Evolutionary conservation across 441 rosid species (phyloP), one percentile per base, ranked within the genome.

Genomic region (Brassica balearica): DNA sequence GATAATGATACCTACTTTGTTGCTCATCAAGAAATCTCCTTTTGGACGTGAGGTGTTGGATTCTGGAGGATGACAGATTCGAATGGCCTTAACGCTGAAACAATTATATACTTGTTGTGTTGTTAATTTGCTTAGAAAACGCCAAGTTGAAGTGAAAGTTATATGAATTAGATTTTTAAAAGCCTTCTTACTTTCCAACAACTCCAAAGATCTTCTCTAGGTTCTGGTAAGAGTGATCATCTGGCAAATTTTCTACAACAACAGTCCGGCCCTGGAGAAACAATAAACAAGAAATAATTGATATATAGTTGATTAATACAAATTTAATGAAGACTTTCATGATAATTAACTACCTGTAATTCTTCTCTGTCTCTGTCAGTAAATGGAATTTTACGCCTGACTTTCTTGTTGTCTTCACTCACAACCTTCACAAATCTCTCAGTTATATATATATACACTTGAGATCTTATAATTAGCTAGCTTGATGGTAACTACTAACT

Each of bases 171-270:
- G 15, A 65, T 22, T n/a, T 74, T 56, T 20, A 56, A 56, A 56
- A 53, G 59, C 11, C 66, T 51, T 56, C 43, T 48, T 75, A 89
- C 92, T 88, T 87, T 86, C 99, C 99, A 64, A 88, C 87, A 8
- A 88, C 92, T 71, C 90, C 83, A 68, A 91, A 95, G 71, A 93
- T 89, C 71, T 87, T 94, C 86, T 94, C 97, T 69, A 96, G 86
- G 82, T 94, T 92, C 48, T 90, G 99, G 82, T 96, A 93, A 69
- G 98, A 94, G 74, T 96, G 97, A 86, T 96, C 99, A 63, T 96
- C 98, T 19, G 99, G 99, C 82, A 96, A 85, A 85, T 96, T 96
- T 87, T 96, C 99, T 17, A 77, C 97, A 43, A 89, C 91, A 66
- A 96, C 94, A n/a, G 91, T 96, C 32, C 93, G 87, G 66, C 91